Base-by-base conservation (phyloP, 2,329 filamentous ascomycete species). In the Coleophoma eucalyptorum region DNA sequence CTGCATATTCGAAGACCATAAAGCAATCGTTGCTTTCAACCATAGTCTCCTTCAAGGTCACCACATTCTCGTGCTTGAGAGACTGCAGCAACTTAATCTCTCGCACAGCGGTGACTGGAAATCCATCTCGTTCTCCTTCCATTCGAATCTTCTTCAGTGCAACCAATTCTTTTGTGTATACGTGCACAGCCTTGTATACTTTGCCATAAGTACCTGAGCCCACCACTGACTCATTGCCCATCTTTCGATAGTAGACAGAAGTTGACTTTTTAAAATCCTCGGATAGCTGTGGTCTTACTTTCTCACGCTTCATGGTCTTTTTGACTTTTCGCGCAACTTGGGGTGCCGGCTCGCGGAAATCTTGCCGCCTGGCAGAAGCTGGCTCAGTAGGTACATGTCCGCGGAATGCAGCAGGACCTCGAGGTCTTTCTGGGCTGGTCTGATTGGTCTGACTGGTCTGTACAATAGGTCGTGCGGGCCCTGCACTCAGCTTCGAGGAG, bases 1-100 rank as follows among this genome's bases (percentile, higher is more conserved):
- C 93, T 32, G 97, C 79, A 65, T 99, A 99, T 68, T 99, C 94
- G 58, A 99, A 99, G 3, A 99, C 94, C 94, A 99, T 99, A 71
- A 96, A 99, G 68, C 94, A 99, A 69, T 97, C 92, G 60, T 97
- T 97, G 65, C 87, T 89, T 71, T 99, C 94, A 2, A 99, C 94
- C 94, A 99, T 99, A 58, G 95, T 90, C 71, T 96, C 91, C 58
- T 89, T 83, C 16, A 96, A 73, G 38, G 85, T 84, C 51, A 96
- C 90, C 46, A 96, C 85, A 62, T 95, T 96, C 52, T 78, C 73
- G 62, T 96, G 90, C 55, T 86, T 85, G 19, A 96, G 76, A 3
- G 89, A 92, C 65, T 96, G 90, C n/a, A 96, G 76, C 20, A 96
- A 75, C 67, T 95, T 95, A 73, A 96, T 92, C 68, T 96, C 91